phyloP scores from a whole-genome alignment of 495 filamentous ascomycete species.

The Daldinia childiae region DNA sequence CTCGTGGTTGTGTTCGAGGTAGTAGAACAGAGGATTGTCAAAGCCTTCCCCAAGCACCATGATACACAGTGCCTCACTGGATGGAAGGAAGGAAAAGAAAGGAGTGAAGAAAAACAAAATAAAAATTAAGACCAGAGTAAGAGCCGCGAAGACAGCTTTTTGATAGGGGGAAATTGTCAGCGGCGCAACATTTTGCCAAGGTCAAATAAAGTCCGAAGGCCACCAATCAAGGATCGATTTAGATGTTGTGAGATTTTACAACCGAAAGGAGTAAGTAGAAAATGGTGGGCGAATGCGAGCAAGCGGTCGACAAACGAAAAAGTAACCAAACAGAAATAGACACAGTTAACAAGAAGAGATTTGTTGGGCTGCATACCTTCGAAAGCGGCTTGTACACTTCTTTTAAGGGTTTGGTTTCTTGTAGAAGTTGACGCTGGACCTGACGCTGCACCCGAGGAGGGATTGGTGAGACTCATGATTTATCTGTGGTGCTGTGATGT shows the following conservation, averaged over 20 bases:
- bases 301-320: background rate
- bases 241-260: conserved; percentile 13
- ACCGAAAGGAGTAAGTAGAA: conserved; percentile 28
- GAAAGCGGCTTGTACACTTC: conserved; percentile 78
- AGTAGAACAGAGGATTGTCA: conserved; percentile 14
- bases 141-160: background rate
- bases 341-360: conserved; percentile 5
- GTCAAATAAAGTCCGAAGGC: conserved; percentile 36
- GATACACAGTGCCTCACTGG: background rate
- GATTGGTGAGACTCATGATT: conserved; percentile 58
- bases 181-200: conserved; percentile 34
- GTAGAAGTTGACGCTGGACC: conserved; percentile 54
- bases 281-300: background rate
- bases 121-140: conserved; percentile 1
- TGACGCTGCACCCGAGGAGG: conserved; percentile 52
- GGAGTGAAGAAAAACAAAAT: background rate
- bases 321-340: conserved; percentile 20
- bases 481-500: background rate
- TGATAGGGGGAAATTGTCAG: conserved; percentile 18
- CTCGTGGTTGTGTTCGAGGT: conserved; percentile 8
- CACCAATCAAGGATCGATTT: conserved; percentile 35
- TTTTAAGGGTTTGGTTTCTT: conserved; percentile 70
- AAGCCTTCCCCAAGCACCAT: conserved; percentile 32
- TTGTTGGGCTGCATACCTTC: conserved; percentile 68
- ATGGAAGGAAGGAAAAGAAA: background rate